Base-by-base conservation (phyloP, 768 basidiomycete genomes). In the Tricholoma flavovirens region DNA sequence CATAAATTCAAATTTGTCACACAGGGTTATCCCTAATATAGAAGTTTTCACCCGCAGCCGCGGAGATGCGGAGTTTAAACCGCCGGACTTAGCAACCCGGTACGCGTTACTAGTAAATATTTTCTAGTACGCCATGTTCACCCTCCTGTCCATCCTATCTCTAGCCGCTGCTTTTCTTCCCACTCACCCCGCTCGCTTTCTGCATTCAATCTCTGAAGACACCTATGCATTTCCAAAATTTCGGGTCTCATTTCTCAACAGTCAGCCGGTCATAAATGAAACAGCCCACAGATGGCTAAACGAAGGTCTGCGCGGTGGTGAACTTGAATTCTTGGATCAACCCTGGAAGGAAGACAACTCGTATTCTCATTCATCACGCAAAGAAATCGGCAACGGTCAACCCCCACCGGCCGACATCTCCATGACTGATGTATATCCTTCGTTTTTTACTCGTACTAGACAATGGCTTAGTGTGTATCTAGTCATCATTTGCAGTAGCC, bases 221-320 rank as follows among this genome's bases (percentile, higher is more conserved):
- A 75, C 83, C 14, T 81, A 83, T 68, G 86, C 91, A 0, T 91
- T 86, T 66, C 92, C 91, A 60, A 93, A 93, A 67, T 88, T 83
- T 67, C 79, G 82, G 40, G 85, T 93, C 58, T 73, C 83, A 38
- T 93, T 90, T 70, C 81, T 93, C 65, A 88, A 90, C 66, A 80
- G 80, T 56, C 80, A 84, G n/a, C 90, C 91, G 24, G 72, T 93
- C 60, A 69, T 77, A 22, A 85, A 87, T 62, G 75, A 86, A 49
- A 90, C 88, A 1, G 91, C 88, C 3, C 73, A 86, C 59, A 77
- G 77, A 32, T 93, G 92, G 92, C 78, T 92, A 12, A 70, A 72
- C 21, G 72, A 85, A 22, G 91, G 91, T 51, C 76, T 93, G 30
- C 77, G 68, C 45, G 90, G 89, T 45, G 91, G 90, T 29, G 83